Evolutionary conservation across 305 asterid genomes (phyloP), one percentile per base, ranked within the genome.

Genomic region (Andrographis paniculata): DNA sequence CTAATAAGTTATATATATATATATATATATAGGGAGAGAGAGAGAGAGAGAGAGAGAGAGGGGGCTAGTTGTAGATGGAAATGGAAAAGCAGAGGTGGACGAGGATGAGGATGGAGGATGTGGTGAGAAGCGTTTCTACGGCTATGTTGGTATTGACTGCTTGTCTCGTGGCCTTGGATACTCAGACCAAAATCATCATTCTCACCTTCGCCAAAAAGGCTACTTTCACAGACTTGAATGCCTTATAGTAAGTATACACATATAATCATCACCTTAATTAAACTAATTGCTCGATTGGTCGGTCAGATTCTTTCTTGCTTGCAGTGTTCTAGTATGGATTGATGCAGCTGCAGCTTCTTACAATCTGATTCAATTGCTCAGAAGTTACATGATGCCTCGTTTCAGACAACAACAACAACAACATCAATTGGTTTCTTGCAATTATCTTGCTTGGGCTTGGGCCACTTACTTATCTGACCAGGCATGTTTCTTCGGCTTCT

Each of bases 281-380:
- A 13, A 0, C 6, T 16, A 5, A 20, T 16, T 24, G 7, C 46
- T 23, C 9, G 22, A 24, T 46, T 14, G 13, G 2, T 35, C 9
- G 5, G 4, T 13, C 12, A 31, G 1, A 24, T 5, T 23, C 17
- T 45, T 38, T 16, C 10, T n/a, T 40, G 9, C n/a, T n/a, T n/a
- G 3, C 21, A 73, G 92, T 59, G 64, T 56, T 30, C 39, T 73
- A 42, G 81, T 80, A 49, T 71, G 83, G 69, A 50, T 80, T 18
- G 73, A 61, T 52, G 46, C 48, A 48, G 92, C 70, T 1, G 87
- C 66, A 20, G 87, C 85, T 42, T 69, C 47, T 24, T 80, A 75
- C 45, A 77, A 59, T 63, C 57, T 67, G 43, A 63, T 80, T 6
- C 94, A 65, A 28, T 33, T 80, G 14, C 18, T 75, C 48, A 67